A percentile compares a stretch with the other conserved stretches of the same genome.
Evolutionary conservation across 2,329 filamentous ascomycete genomes (phyloP).

Genomic region (Trichoderma sp.): DNA sequence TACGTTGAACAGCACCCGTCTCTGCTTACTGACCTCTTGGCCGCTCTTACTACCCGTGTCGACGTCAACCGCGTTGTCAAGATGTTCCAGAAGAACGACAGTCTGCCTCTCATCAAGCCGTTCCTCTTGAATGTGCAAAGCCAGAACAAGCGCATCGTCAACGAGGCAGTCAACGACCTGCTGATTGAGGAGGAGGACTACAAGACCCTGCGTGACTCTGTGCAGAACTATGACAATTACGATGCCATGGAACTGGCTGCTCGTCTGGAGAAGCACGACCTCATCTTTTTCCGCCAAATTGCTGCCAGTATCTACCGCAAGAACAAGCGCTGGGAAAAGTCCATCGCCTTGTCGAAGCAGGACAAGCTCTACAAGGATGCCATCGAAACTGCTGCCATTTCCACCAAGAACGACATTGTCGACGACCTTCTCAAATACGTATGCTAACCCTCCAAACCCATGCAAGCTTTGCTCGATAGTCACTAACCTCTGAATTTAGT

Average conservation of each 20-base stretch:
- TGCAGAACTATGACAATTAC: constrained; percentile 99
- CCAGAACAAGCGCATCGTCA: constrained; percentile 98
- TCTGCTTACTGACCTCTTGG: constrained; percentile 90
- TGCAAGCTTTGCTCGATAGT: background rate
- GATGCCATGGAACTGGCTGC: constrained; percentile 89
- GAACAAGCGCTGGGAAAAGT: constrained; percentile 99
- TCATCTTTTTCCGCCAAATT: constrained; percentile 99
- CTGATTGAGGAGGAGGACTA: constrained; percentile 99
- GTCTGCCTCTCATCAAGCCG: constrained; percentile 96
- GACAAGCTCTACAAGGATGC: constrained; percentile 99
- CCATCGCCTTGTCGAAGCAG: constrained; percentile 94
- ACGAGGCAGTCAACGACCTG: constrained; percentile 95
- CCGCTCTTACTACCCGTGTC: constrained; percentile 85
- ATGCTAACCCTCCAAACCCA: constrained; percentile 48
- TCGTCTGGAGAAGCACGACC: constrained; percentile 92
- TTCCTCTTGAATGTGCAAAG: constrained; percentile 94
- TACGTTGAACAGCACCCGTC: constrained; percentile 97
- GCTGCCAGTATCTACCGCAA: constrained; percentile 98
- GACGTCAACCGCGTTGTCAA: constrained; percentile 99
- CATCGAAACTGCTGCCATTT: constrained; percentile 94
- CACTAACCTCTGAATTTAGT: constrained; percentile 55
- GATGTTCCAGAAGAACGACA: constrained; percentile 98
- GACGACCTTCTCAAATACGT: constrained; percentile 96
- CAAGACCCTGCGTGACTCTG: constrained; percentile 95
- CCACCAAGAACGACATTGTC: constrained; percentile 83